These are phyloP conservation scores for Metschnikowia bowlesiae DNA, from an alignment of 805 yeast genomes.

Conservation along the genomic window DNA sequence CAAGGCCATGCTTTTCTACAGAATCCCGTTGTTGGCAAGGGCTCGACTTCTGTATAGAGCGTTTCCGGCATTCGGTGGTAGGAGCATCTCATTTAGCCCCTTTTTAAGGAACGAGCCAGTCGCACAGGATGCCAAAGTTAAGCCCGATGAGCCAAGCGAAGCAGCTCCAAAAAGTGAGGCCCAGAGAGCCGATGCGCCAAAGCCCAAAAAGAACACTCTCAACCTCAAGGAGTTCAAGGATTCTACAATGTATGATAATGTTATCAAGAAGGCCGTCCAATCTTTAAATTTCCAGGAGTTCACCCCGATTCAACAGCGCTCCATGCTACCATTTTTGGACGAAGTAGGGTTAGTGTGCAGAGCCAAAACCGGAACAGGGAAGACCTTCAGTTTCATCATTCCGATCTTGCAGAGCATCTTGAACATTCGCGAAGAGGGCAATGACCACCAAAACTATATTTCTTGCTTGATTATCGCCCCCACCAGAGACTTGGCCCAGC, in stretches of 20 bases:
- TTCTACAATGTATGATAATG: slow-evolving; percentile 7
- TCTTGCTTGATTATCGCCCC: slow-evolving; percentile 72
- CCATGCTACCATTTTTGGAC: slow-evolving; percentile 54
- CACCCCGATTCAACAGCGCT: slow-evolving; percentile 65
- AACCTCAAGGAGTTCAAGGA: slow-evolving; percentile 13
- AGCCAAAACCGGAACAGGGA: slow-evolving; percentile 95
- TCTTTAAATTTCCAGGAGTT: slow-evolving; percentile 43
- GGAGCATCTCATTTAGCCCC: not conserved
- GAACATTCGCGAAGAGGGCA: slow-evolving; percentile 21
- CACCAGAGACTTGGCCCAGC: slow-evolving; percentile 86
- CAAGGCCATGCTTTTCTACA: not conserved
- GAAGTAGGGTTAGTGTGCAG: slow-evolving; percentile 73
- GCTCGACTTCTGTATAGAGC: not conserved
- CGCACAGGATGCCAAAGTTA: not conserved
- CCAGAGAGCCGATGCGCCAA: not conserved
- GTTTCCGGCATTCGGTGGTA: not conserved
- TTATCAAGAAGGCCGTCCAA: slow-evolving; percentile 12
- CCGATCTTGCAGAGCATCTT: slow-evolving; percentile 64
- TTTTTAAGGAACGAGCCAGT: not conserved
- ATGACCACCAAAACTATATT: slow-evolving; percentile 27
- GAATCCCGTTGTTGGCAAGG: not conserved
- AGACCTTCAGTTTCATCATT: slow-evolving; percentile 82
- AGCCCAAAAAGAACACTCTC: slow-evolving; percentile 6
- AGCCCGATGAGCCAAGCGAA: not conserved
- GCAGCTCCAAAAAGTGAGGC: not conserved